These are phyloP conservation scores for Apiospora pterosperma DNA, from an alignment of 2,329 filamentous ascomycete genomes.

Conservation along the genomic window DNA sequence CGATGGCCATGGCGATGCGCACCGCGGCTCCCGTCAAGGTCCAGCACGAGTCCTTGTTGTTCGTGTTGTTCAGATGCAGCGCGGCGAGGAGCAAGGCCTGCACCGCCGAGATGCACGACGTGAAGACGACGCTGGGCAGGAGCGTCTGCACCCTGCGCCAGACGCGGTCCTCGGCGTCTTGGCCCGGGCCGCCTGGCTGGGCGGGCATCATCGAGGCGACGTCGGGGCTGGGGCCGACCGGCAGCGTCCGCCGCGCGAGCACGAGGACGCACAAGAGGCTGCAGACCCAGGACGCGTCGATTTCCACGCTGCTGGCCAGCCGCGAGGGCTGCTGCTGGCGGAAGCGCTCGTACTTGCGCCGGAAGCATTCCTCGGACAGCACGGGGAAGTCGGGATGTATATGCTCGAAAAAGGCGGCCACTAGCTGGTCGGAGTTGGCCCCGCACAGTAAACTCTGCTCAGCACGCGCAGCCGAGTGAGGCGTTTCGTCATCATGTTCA, in stretches of 20 bases:
- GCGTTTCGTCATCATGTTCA: background rate
- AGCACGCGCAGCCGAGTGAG: background rate
- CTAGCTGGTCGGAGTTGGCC: constrained; percentile 28
- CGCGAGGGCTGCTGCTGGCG: constrained; percentile 33
- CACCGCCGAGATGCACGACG: constrained; percentile 36
- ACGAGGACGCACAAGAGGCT: constrained; percentile 37
- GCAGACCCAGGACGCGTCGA: constrained; percentile 38
- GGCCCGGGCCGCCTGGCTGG: constrained; percentile 31
- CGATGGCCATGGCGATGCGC: constrained; percentile 40
- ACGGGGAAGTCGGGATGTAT: constrained; percentile 40
- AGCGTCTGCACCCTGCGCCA: constrained; percentile 36
- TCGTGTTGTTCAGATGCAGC: constrained; percentile 41
- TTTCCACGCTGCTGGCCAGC: constrained; percentile 22
- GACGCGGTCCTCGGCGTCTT: constrained; percentile 29
- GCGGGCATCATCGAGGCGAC: too few species aligned
- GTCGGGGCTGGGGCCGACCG: constrained; percentile 13
- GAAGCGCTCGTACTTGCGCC: constrained; percentile 37
- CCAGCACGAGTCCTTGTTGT: constrained; percentile 37
- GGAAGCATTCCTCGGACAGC: constrained; percentile 39
- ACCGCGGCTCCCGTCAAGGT: constrained; percentile 39
- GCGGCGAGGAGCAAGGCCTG: constrained; percentile 39
- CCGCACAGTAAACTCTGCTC: constrained; percentile 15
- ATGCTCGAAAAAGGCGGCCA: constrained; percentile 36
- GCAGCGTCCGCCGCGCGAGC: constrained; percentile 30
- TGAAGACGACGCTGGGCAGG: constrained; percentile 38